A percentile compares a stretch with the other conserved stretches of the same genome.
Evolutionary conservation across 2,329 filamentous ascomycete genomes (phyloP).

Genomic region (Colletotrichum caudatum): DNA sequence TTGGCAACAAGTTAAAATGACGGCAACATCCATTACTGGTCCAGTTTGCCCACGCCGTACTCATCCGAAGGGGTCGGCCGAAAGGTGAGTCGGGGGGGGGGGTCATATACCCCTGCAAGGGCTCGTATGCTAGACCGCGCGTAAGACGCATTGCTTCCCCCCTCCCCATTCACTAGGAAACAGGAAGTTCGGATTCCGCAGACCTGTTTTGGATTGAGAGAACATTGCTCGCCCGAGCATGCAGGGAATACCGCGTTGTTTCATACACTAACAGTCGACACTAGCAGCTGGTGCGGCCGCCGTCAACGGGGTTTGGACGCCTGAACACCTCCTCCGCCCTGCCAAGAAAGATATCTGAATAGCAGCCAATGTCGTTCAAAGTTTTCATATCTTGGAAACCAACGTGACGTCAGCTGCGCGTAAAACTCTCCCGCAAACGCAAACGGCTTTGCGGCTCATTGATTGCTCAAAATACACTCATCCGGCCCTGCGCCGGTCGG

Average conservation of each 20-base stretch:
- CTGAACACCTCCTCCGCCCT: too few relatives aligned
- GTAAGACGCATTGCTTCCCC: not conserved
- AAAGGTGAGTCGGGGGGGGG: not conserved
- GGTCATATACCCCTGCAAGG: too few relatives aligned
- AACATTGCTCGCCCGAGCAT: not conserved
- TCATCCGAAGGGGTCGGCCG: not conserved
- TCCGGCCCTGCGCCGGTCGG: not conserved
- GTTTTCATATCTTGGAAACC: not conserved
- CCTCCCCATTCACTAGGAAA: not conserved
- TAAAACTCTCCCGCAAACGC: not conserved
- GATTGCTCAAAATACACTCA: not conserved
- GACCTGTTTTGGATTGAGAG: not conserved
- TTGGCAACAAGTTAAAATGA: not conserved
- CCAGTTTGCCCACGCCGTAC: not conserved
- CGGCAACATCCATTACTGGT: not conserved
- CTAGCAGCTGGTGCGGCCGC: not conserved
- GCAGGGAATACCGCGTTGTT: not conserved
- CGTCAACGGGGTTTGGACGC: not conserved
- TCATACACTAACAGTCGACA: not conserved
- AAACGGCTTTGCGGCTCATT: not conserved
- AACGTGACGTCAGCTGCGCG: not conserved
- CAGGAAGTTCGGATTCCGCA: not conserved
- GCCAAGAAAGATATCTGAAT: not conserved
- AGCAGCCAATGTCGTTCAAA: not conserved
- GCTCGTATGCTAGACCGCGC: too few relatives aligned